Base-by-base conservation (phyloP, 2,329 filamentous ascomycete genomes). In the Dryadomyces quercus-mongolicae region DNA sequence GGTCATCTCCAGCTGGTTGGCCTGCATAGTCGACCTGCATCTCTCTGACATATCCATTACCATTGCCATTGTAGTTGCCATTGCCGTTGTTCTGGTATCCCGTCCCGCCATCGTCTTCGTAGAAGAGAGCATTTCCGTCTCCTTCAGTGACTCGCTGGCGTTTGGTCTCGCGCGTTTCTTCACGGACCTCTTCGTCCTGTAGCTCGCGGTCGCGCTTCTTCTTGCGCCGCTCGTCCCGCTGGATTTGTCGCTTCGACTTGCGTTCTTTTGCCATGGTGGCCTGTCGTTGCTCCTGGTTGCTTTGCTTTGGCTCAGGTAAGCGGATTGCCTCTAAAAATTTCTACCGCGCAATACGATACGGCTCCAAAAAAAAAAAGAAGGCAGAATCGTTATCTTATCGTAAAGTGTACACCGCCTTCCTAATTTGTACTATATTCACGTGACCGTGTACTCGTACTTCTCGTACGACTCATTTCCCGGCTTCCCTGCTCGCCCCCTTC, bases 1-100 rank as follows among this genome's bases (percentile, higher is more conserved):
- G 80, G 56, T 88, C 86, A 20, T 25, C 50, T 2, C 40, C 13
- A 20, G 18, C 49, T 4, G 20, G 4, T 10, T 16, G 18, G 10
- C 31, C 49, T 2, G 18, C 20, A 16, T 44, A n/a, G 15, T 44
- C 42, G 4, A 31, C 25, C 7, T 44, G 16, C 18, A 16, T 8
- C 7, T 44, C 12, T 10, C 42, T 2, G 42, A 5, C 5, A n/a
- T 20, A 16, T n/a, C 6, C 48, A n/a, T n/a, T n/a, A n/a, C n/a
- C n/a, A n/a, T n/a, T n/a, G n/a, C n/a, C n/a, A n/a, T n/a, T n/a
- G n/a, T n/a, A n/a, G n/a, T n/a, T n/a, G 12, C 18, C 31, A 1
- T 9, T 5, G 13, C n/a, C 46, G 16, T 18, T 18, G 16, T 3
- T 8, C 15, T 43, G 7, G 16, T 15, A 16, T 3, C 34, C 22